Conservation (phyloP, 768 basidiomycete species). For the Termitomyces sp. region DNA sequence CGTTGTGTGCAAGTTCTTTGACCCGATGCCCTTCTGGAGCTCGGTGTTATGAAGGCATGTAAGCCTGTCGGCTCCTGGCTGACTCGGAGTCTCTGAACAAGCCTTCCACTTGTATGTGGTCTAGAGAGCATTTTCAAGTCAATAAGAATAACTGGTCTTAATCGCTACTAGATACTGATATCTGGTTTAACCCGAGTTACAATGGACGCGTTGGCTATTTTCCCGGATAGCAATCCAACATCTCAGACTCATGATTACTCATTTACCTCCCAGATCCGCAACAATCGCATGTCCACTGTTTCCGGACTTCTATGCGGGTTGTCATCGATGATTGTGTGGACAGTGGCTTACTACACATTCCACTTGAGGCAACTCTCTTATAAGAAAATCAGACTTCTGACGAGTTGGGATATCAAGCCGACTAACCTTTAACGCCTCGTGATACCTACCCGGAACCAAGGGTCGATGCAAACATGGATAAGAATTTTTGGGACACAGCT, state of each 20-base stretch:
- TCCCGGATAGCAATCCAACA: neutral
- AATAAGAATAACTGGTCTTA: neutral
- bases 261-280: neutral
- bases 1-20: no score
- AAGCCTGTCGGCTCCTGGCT: no score
- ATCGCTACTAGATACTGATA: neutral
- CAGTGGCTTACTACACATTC: neutral
- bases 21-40: no score
- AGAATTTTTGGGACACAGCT: no score
- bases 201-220: neutral
- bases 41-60: no score
- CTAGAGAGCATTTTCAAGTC: neutral
- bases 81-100: no score
- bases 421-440: neutral
- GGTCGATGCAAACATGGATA: no score
- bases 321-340: no score
- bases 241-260: neutral
- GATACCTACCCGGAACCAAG: neutral
- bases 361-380: neutral
- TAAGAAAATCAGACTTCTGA: neutral
- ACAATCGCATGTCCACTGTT: neutral
- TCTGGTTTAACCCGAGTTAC: neutral
- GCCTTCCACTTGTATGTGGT: neutral
- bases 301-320: neutral
- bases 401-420: neutral